phyloP scores from a whole-genome alignment of 495 filamentous ascomycete species.

The Aspergillus affinis region DNA sequence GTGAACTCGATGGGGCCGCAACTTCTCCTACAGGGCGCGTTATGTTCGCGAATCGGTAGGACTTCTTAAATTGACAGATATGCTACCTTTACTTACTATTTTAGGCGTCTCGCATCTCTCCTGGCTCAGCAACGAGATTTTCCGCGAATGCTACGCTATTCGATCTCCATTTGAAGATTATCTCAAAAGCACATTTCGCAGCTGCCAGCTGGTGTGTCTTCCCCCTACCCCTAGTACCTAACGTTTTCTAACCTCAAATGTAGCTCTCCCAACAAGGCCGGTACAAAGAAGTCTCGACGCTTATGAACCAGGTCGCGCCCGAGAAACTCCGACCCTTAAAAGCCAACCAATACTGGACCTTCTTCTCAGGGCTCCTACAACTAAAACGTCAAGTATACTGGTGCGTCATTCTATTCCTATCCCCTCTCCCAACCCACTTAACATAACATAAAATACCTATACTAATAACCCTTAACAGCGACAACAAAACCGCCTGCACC shows the following conservation, averaged over 20 bases:
- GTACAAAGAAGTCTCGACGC: slow-evolving; percentile 67
- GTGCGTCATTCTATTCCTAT: slow-evolving; percentile 39
- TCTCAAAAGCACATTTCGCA: slow-evolving; percentile 63
- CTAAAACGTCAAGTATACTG: slow-evolving; percentile 67
- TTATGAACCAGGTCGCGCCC: slow-evolving; percentile 64
- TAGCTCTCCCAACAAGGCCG: slow-evolving; percentile 63
- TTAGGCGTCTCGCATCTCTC: slow-evolving; percentile 62
- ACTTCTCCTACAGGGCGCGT: slow-evolving; percentile 64
- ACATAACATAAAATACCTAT: no score
- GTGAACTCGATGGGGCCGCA: slow-evolving; percentile 70
- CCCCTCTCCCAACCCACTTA: neutral
- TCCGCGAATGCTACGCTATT: slow-evolving; percentile 68
- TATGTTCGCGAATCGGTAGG: slow-evolving; percentile 77
- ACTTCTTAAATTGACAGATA: neutral
- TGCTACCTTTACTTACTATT: slow-evolving; percentile 22
- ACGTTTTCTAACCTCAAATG: slow-evolving; percentile 16
- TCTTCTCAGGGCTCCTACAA: slow-evolving; percentile 70
- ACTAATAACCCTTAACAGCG: slow-evolving; percentile 37
- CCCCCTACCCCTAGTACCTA: neutral
- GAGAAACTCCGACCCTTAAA: slow-evolving; percentile 73
- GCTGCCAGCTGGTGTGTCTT: slow-evolving; percentile 52
- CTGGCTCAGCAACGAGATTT: slow-evolving; percentile 68
- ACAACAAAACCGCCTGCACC: slow-evolving; percentile 67
- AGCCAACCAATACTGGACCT: slow-evolving; percentile 75
- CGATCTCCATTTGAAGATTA: slow-evolving; percentile 73